Conservation (phyloP, 1,284 basidiomycete species). For the Gymnopus androsaceus region DNA sequence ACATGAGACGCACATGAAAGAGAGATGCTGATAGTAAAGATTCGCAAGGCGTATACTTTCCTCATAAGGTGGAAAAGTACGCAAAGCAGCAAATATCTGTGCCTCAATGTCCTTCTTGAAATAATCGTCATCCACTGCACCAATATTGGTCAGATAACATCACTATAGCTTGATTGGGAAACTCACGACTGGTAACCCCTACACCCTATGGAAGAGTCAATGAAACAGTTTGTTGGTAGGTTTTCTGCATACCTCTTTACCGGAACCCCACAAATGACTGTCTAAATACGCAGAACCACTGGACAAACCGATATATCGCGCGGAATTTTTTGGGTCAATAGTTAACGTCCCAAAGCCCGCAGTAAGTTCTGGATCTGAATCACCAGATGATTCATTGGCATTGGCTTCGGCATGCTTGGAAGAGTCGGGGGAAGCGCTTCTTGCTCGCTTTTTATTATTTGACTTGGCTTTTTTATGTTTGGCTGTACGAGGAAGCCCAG, state of each 20-base stretch:
- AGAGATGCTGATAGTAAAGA: conserved; percentile 22
- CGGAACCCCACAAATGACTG: conserved; percentile 22
- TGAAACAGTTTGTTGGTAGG: not conserved
- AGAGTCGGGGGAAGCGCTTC: not conserved
- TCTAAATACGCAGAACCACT: conserved; percentile 26
- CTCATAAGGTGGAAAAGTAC: conserved; percentile 20
- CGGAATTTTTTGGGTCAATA: conserved; percentile 27
- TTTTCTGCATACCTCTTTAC: not conserved
- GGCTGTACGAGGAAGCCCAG: conserved; percentile 12
- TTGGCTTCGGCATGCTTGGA: not conserved
- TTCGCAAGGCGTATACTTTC: conserved; percentile 22
- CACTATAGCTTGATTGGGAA: not conserved
- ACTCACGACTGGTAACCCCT: not conserved
- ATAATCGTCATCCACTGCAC: conserved; percentile 8
- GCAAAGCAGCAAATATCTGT: conserved; percentile 18
- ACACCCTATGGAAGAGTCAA: not conserved
- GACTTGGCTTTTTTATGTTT: conserved; percentile 2
- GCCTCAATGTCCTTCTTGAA: conserved; percentile 8
- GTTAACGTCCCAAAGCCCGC: conserved; percentile 27
- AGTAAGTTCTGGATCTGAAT: conserved; percentile 22
- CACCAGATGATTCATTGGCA: not conserved
- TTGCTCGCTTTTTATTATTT: conserved; percentile 10
- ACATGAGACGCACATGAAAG: conserved; percentile 22
- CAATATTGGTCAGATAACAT: not conserved
- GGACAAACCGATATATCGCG: conserved; percentile 26